Evolutionary conservation across 768 basidiomycete species (phyloP).

Genomic region (Sporobolomyces pararoseus): DNA sequence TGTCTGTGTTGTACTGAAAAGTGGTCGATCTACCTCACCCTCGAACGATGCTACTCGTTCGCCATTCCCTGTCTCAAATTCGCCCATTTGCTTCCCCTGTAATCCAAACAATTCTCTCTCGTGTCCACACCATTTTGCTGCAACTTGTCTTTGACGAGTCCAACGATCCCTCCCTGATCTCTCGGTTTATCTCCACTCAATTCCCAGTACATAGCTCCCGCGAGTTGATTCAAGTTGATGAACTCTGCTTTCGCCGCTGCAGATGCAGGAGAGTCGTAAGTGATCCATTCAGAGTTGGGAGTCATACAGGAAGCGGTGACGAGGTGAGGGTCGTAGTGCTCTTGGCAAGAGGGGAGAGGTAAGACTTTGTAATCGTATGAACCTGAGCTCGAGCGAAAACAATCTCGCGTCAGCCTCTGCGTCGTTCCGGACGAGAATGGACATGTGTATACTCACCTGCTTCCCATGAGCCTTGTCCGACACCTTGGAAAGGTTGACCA

Average conservation of each 20-base stretch:
- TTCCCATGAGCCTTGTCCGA: constrained; percentile 89
- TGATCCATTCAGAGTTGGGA: constrained; percentile 72
- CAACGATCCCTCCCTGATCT: constrained; percentile 65
- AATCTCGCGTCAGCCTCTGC: too few relatives aligned
- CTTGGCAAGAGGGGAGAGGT: constrained; percentile 67
- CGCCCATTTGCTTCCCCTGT: constrained; percentile 70
- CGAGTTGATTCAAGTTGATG: constrained; percentile 69
- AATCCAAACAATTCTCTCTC: constrained; percentile 75
- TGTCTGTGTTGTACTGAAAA: too few relatives aligned
- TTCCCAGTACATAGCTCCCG: constrained; percentile 91
- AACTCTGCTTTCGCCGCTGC: constrained; percentile 70
- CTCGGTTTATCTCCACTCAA: constrained; percentile 78
- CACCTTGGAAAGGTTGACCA: constrained; percentile 70
- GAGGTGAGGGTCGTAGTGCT: constrained; percentile 62
- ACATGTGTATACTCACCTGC: constrained; percentile 44
- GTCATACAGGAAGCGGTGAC: constrained; percentile 84
- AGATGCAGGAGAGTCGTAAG: constrained; percentile 70
- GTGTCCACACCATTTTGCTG: constrained; percentile 58
- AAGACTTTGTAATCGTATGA: constrained; percentile 83
- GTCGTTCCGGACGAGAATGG: too few relatives aligned
- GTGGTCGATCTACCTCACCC: not conserved
- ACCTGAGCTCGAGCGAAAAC: constrained; percentile 50
- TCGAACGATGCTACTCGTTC: not conserved
- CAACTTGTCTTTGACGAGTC: constrained; percentile 57
- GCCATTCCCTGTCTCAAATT: constrained; percentile 58